Evolutionary conservation across 371 early-diverging fungal species (phyloP), one percentile per base, ranked within the genome.

Genomic region (Mortierella sp.): DNA sequence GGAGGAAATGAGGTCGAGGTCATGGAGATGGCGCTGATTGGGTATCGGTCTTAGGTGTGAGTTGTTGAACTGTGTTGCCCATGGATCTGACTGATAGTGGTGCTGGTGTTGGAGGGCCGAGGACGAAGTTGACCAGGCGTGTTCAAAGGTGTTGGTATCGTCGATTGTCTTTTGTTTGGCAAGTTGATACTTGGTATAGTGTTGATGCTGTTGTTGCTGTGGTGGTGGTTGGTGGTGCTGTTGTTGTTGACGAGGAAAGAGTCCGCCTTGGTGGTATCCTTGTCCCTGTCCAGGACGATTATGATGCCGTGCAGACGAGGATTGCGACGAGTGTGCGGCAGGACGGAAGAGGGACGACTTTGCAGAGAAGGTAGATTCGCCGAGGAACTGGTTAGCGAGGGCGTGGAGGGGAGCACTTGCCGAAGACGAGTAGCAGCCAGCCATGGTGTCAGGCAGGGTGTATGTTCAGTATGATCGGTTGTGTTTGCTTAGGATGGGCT

Each of bases 341-440:
- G 79, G 34, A 16, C 79, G 76, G 52, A 80, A 70, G 28, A 44
- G 63, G 34, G 81, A 76, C 13, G 80, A 34, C 68, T 84, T 84
- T 21, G 77, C 60, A 1, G 81, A 54, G 65, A 76, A 75, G 73
- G 79, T 74, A 8, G 84, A 84, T 42, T 84, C 85, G 21, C 85
- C 85, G 47, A 84, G 80, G 58, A 84, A 44, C 42, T 79, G 78
- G 75, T 73, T 84, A 14, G 85, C 85, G 34, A 84, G 77, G 9
- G 75, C 80, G 58, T 84, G 81, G 47, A 84, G 50, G 3, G 85
- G 85, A 14, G 85, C 84, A 13, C 76, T 70, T n/a, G 72, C 84
- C 19, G 80, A 54, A 16, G 84, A 57, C 19, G 85, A 77, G 72
- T 84, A 84, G 73, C 85, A 84, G 1, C 73, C 78, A 21, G 85